Evolutionary conservation across 306 rosid genomes (phyloP), one percentile per base, ranked within the genome.

Genomic region (Alnus glutinosa): DNA sequence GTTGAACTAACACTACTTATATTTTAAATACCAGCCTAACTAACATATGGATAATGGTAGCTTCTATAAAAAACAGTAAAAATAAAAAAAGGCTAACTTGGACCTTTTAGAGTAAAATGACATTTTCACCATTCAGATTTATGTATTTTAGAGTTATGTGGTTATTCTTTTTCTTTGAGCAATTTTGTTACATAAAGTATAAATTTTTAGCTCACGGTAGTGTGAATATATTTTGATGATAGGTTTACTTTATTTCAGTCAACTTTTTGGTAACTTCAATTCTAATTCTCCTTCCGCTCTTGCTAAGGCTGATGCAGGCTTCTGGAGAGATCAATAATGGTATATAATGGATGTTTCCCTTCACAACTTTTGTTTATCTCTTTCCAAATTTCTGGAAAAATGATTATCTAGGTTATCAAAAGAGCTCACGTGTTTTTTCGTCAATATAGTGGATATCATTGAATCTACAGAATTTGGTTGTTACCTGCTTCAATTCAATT

Each of bases 281-380:
- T 62, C n/a, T 32, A 37, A 32, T 30, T 4, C 69, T 62, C n/a
- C 11, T 1, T 61, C n/a, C 7, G 18, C 19, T 64, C 6, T 64
- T 14, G n/a, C 46, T 42, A 42, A 4, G 90, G 99, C 13, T 49
- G 14, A 49, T 49, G 52, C 52, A 49, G 52, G 52, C 13, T 9
- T 49, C 13, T 49, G 52, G 52, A 10, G 52, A 12, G 14, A 49
- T 49, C 15, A 10, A 49, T 49, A 49, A 49, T 12, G 14, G 52
- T 10, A 49, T 49, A 9, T 49, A 10, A 12, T 12, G 14, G 11
- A 49, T 9, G 52, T 49, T 12, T 49, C 52, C 52, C 11, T 49
- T 12, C 52, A 10, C 13, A 9, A 11, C 14, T 49, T 49, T 49
- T 9, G 52, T 12, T 49, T 49, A 10, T 10, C 52, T 49, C 52